Conservation (phyloP, 208 protist species). For the Trichomonas tenax region DNA sequence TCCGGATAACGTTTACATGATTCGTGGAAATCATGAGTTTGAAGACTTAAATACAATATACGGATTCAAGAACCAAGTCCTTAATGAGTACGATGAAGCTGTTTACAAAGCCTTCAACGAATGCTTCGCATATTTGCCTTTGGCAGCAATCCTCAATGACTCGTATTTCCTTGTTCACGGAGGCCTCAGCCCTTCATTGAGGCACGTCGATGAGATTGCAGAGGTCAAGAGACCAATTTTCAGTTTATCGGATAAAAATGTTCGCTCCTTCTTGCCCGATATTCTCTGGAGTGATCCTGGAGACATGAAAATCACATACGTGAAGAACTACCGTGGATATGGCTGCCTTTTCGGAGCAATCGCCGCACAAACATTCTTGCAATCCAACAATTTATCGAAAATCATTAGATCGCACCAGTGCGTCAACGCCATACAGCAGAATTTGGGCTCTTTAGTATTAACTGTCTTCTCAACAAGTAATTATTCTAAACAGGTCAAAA, state of each 20-base stretch:
- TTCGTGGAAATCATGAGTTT: conserved; percentile 75
- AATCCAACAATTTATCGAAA: background rate
- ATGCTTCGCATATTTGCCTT: conserved; percentile 63
- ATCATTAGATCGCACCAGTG: background rate
- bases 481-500: background rate
- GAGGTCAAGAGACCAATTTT: background rate
- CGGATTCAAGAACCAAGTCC: conserved; percentile 47
- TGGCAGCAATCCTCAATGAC: conserved; percentile 49
- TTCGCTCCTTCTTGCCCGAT: background rate
- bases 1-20: conserved; percentile 60
- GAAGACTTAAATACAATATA: conserved; percentile 74
- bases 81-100: conserved; percentile 58
- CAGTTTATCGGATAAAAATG: background rate
- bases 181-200: background rate
- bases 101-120: conserved; percentile 60
- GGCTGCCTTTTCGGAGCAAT: background rate
- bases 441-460: background rate
- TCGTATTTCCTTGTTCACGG: background rate
- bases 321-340: background rate
- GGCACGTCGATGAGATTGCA: background rate
- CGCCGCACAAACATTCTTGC: background rate
- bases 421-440: background rate
- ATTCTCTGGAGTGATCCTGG: background rate
- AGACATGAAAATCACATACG: background rate
- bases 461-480: background rate